Percentiles rank a stretch among this genome's conserved stretches.
phyloP scores from a whole-genome alignment of 768 basidiomycete species.

The Hysterangium stoloniferum region DNA sequence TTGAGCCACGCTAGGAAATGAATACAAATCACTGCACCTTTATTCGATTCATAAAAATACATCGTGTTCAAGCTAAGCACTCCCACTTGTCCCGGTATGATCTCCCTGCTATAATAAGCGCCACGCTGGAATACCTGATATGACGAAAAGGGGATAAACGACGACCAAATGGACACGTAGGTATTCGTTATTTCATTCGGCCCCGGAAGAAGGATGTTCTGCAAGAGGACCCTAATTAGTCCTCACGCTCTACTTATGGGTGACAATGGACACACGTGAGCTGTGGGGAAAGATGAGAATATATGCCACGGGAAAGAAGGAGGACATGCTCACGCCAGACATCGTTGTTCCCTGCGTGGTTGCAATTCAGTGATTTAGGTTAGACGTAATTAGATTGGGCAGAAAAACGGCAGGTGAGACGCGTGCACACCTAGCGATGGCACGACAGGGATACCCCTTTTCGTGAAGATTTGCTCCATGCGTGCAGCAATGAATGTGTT shows the following conservation, averaged over 20 bases:
- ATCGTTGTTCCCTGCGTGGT: conserved; percentile 73
- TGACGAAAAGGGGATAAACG: conserved; percentile 72
- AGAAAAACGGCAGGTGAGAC: not conserved
- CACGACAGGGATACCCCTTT: conserved; percentile 66
- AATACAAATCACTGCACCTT: conserved; percentile 40
- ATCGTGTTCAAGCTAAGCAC: conserved; percentile 85
- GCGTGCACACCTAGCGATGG: conserved; percentile 62
- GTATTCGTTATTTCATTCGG: conserved; percentile 16
- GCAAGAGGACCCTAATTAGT: not conserved
- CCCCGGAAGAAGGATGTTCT: conserved; percentile 8
- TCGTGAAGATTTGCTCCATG: conserved; percentile 69
- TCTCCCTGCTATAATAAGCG: conserved; percentile 77
- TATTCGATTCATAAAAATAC: conserved; percentile 88
- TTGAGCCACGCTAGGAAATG: not conserved
- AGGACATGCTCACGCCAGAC: conserved; percentile 62
- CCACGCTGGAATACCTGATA: conserved; percentile 80
- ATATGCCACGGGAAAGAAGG: not conserved
- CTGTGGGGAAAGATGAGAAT: no score
- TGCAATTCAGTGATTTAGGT: not conserved
- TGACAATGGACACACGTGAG: conserved; percentile 7
- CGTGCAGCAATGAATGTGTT: conserved; percentile 58
- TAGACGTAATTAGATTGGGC: not conserved
- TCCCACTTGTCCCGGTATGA: conserved; percentile 66
- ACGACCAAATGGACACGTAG: conserved; percentile 60
- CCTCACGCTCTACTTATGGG: conserved; percentile 40